Conservation (phyloP, 148 eudicot genomes). For the Nyssa sinensis region DNA sequence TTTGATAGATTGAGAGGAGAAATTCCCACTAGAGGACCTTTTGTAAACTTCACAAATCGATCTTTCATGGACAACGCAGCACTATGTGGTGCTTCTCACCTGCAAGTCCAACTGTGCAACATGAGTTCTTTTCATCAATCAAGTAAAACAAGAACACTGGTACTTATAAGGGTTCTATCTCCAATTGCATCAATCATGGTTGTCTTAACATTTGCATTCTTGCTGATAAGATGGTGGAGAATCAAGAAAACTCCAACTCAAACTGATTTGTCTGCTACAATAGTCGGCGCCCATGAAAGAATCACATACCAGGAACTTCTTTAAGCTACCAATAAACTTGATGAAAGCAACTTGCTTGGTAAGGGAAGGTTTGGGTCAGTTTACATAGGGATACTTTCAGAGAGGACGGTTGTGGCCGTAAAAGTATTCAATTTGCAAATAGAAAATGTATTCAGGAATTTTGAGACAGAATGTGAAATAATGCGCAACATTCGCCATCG, state of each 20-base stretch:
- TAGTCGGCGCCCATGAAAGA: neutral
- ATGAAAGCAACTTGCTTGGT: too few species aligned
- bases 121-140: too few species aligned
- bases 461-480: neutral
- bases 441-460: slow-evolving; percentile 6
- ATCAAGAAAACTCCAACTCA: neutral
- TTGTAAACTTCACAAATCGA: neutral
- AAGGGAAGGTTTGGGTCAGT: slow-evolving; percentile 16
- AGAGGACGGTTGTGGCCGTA: neutral
- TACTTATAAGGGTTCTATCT: too few species aligned
- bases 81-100: neutral
- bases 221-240: too few species aligned
- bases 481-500: slow-evolving; percentile 7
- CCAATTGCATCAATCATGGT: too few species aligned
- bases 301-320: slow-evolving; percentile 12
- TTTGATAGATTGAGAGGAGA: neutral
- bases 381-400: slow-evolving; percentile 5
- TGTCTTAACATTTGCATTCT: too few species aligned
- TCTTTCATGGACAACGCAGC: neutral
- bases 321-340: neutral
- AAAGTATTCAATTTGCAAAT: slow-evolving; percentile 5
- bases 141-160: too few species aligned
- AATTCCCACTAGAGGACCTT: slow-evolving; percentile 1
- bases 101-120: neutral
- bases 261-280: neutral